Evolutionary conservation across 1,139 yeast genomes (phyloP), one percentile per base, ranked within the genome.

Genomic region (Hyphopichia buzzinii): DNA sequence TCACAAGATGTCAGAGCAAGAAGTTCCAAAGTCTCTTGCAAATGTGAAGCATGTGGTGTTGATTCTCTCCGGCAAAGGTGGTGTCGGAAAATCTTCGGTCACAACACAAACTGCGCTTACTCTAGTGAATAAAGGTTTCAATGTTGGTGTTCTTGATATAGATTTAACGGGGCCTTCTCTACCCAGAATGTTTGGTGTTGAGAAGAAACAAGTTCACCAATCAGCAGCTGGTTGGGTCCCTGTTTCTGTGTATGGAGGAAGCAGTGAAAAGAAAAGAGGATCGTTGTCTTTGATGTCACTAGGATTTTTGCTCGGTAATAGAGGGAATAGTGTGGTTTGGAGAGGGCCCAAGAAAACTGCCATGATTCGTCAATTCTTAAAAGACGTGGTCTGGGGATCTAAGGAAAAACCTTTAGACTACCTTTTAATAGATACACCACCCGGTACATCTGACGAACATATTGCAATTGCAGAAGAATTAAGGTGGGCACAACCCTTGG

Each of bases 271-370:
- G 3, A 31, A 37, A 23, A 37, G 61, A 19, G 76, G 76, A 3
- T 59, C 57, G 31, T 53, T 83, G 8, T 61, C 79, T 30, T 72
- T 90, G 32, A 89, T 92, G 85, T 87, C 96, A 4, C 64, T 94
- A n/a, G 99, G 98, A 3, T 92, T 94, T 52, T 59, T 94, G 31
- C 60, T 92, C 8, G 83, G 84, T 13, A 81, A 86, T 54, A 64
- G 97, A 40, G 95, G 95, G 17, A 86, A 84, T 50, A 81, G 95
- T 15, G 95, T 94, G 23, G 97, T 92, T 7, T 94, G 99, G 99
- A 72, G 97, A 52, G 99, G 99, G 0, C 98, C 99, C 2, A 89
- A 90, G 59, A 94, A 94, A 57, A 90, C 97, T 0, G 96, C 97
- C 16, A 92, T 94, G 97, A 86, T 94, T 30, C 76, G 92, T 39